phyloP scores from a whole-genome alignment of 306 rosid species.

The Castanea crenata region DNA sequence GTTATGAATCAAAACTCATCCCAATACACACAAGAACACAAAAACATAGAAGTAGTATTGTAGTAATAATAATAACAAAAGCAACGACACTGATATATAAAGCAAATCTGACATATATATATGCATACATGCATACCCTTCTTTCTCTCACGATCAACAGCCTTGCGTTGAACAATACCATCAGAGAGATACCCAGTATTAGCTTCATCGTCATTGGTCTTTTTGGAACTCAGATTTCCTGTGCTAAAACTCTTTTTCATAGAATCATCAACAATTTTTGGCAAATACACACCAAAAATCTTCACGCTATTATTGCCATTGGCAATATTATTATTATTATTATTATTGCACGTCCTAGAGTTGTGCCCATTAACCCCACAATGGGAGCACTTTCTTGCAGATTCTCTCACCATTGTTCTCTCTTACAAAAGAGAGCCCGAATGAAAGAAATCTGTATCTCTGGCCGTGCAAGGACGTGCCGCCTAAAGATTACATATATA shows the following conservation, averaged over 20 bases:
- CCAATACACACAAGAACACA: background rate
- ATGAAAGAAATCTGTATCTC: no score
- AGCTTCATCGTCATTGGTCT: constrained; percentile 1
- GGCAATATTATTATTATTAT: background rate
- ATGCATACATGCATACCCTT: constrained; percentile 30
- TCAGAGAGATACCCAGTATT: constrained; percentile 50
- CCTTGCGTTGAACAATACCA: constrained; percentile 32
- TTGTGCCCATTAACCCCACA: constrained; percentile 46
- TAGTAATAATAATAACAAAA: no score
- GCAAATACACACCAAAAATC: constrained; percentile 56
- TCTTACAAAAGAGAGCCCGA: background rate
- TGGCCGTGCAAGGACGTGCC: no score
- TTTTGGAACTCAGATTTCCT: constrained; percentile 33
- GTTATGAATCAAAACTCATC: background rate
- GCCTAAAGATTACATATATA: no score
- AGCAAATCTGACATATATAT: no score
- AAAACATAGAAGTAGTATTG: no score
- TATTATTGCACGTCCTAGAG: constrained; percentile 28
- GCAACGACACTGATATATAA: no score
- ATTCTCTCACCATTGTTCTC: constrained; percentile 33
- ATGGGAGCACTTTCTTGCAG: constrained; percentile 37
- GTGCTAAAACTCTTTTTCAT: constrained; percentile 34
- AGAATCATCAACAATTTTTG: constrained; percentile 1
- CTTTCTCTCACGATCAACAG: constrained; percentile 35
- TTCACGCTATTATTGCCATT: constrained; percentile 24